Conservation (phyloP, 768 basidiomycete species). For the Roridomyces roridus region DNA sequence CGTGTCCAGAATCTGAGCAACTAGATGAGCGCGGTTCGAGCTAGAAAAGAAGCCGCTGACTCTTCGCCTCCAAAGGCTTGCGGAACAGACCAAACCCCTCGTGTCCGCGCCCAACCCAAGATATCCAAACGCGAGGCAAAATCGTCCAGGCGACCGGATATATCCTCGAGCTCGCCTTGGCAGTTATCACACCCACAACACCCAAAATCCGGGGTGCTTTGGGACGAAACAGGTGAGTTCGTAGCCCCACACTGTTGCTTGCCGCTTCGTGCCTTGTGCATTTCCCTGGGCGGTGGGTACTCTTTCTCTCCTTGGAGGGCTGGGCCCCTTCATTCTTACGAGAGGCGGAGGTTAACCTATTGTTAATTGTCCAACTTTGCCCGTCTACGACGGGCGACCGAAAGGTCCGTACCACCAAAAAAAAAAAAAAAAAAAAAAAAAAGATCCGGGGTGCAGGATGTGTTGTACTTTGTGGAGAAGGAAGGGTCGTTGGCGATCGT, state of each 20-base stretch:
- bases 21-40: neutral
- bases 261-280: no score
- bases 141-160: slow-evolving; percentile 53
- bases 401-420: no score
- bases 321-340: no score
- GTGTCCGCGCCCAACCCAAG: slow-evolving; percentile 53
- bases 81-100: slow-evolving; percentile 61
- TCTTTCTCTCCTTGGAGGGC: no score
- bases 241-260: no score
- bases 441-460: slow-evolving; percentile 51
- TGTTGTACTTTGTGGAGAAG: slow-evolving; percentile 51
- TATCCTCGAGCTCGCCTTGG: slow-evolving; percentile 56
- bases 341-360: no score
- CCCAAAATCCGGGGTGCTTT: slow-evolving; percentile 55
- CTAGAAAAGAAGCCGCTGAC: slow-evolving; percentile 10
- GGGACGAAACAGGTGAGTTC: no score
- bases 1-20: slow-evolving; percentile 53
- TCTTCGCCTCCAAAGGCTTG: slow-evolving; percentile 59
- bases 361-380: no score
- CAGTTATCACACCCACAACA: slow-evolving; percentile 71
- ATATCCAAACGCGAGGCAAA: slow-evolving; percentile 47
- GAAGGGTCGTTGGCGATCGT: slow-evolving; percentile 45
- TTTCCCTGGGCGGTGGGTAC: no score
- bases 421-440: no score
- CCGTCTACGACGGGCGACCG: no score